A percentile compares a stretch with the other conserved stretches of the same genome.
phyloP scores from a whole-genome alignment of 31 red algal species.

The Endocladia muricata region DNA sequence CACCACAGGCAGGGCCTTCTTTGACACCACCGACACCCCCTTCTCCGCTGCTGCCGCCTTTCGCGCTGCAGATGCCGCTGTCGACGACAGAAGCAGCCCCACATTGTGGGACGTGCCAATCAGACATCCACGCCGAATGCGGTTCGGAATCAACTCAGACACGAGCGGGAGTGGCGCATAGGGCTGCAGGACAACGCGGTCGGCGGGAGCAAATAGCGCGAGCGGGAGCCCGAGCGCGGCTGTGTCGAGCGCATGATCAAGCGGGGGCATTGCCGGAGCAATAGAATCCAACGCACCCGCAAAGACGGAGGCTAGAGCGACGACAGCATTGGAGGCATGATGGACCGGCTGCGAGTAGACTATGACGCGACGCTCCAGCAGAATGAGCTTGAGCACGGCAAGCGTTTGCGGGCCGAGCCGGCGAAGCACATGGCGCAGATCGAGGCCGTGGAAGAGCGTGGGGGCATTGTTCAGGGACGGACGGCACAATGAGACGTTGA shows the following conservation, averaged over 20 bases:
- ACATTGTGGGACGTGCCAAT: constrained; percentile 75
- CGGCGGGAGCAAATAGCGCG: constrained; percentile 46
- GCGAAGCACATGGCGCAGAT: constrained; percentile 58
- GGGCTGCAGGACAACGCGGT: constrained; percentile 68
- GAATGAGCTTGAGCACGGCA: constrained; percentile 74
- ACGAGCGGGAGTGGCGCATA: constrained; percentile 81
- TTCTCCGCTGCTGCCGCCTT: constrained; percentile 22
- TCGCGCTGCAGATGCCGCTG: constrained; percentile 36
- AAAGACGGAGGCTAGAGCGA: constrained; percentile 67
- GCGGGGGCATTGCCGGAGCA: constrained; percentile 13
- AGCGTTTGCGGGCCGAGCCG: constrained; percentile 62
- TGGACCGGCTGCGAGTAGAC: constrained; percentile 70
- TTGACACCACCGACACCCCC: not conserved
- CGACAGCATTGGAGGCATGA: constrained; percentile 72
- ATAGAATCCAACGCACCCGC: constrained; percentile 71
- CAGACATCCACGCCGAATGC: constrained; percentile 35
- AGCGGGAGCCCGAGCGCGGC: constrained; percentile 58
- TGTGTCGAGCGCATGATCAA: constrained; percentile 24
- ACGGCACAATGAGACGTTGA: constrained; percentile 64
- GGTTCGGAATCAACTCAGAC: constrained; percentile 52
- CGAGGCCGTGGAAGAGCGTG: constrained; percentile 71
- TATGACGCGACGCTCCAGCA: constrained; percentile 74
- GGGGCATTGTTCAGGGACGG: constrained; percentile 25
- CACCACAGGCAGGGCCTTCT: not conserved
- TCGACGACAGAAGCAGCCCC: constrained; percentile 60